Percentiles rank a stretch among this genome's conserved stretches.
Conservation (phyloP, 768 basidiomycete genomes). For the Tulasnella sp. region DNA sequence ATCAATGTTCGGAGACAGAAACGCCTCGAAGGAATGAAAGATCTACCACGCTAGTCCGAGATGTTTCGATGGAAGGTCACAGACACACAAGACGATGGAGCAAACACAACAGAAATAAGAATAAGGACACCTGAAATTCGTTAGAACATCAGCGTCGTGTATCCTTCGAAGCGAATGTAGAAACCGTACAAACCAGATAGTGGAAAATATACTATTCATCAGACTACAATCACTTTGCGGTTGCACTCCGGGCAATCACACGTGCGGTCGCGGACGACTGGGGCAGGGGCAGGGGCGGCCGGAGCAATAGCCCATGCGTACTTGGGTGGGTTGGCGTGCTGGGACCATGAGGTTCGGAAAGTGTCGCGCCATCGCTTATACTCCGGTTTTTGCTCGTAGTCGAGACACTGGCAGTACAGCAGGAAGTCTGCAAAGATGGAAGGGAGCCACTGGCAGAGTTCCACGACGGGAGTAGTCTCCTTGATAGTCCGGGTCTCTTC, state of each 20-base stretch:
- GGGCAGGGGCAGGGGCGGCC: not conserved
- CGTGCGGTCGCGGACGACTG: not conserved
- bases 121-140: not conserved
- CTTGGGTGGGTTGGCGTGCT: not conserved
- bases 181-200: not conserved
- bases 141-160: not conserved
- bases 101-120: not conserved
- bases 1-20: not conserved
- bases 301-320: not conserved
- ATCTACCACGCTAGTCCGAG: not conserved
- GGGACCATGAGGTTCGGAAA: not conserved
- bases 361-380: constrained; percentile 13
- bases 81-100: not conserved
- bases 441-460: constrained; percentile 9
- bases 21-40: not conserved
- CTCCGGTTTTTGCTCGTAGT: constrained; percentile 9
- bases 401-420: constrained; percentile 5
- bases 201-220: not conserved
- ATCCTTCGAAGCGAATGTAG: not conserved
- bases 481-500: constrained; percentile 18
- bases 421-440: constrained; percentile 7
- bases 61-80: not conserved
- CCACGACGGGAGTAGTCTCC: not conserved
- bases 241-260: not conserved
- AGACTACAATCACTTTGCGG: not conserved